phyloP scores from a whole-genome alignment of 306 rosid species.

The Quercus engelmannii region DNA sequence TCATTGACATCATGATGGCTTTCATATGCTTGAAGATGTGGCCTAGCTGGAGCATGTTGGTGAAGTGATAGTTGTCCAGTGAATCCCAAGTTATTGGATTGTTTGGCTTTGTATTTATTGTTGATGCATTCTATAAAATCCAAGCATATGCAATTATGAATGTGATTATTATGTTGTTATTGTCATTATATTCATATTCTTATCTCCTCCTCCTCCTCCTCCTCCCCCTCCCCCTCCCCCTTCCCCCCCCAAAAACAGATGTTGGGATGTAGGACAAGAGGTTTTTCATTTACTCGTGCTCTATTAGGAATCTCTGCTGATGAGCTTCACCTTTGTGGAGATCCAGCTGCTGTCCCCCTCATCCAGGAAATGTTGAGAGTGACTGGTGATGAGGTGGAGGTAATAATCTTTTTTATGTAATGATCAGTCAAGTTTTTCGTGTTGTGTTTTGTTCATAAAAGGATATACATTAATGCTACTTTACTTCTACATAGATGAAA shows the following conservation, averaged over 20 bases:
- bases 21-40: neutral
- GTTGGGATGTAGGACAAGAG: conserved; percentile 84
- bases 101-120: neutral
- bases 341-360: conserved; percentile 83
- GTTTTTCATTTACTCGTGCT: conserved; percentile 87
- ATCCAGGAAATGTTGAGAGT: conserved; percentile 75
- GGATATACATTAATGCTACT: neutral
- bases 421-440: neutral
- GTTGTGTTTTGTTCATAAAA: neutral
- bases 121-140: neutral
- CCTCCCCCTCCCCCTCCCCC: neutral
- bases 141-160: neutral
- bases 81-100: neutral
- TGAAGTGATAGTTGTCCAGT: neutral
- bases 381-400: conserved; percentile 83
- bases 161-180: conserved; percentile 2
- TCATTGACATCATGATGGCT: neutral
- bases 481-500: neutral
- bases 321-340: conserved; percentile 97
- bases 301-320: conserved; percentile 87
- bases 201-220: conserved; percentile 7
- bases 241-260: conserved; percentile 42
- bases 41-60: neutral
- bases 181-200: conserved; percentile 4
- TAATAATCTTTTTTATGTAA: conserved; percentile 25